Conservation (phyloP, 352 stramenopile species). For the Saprolegnia diclina region DNA sequence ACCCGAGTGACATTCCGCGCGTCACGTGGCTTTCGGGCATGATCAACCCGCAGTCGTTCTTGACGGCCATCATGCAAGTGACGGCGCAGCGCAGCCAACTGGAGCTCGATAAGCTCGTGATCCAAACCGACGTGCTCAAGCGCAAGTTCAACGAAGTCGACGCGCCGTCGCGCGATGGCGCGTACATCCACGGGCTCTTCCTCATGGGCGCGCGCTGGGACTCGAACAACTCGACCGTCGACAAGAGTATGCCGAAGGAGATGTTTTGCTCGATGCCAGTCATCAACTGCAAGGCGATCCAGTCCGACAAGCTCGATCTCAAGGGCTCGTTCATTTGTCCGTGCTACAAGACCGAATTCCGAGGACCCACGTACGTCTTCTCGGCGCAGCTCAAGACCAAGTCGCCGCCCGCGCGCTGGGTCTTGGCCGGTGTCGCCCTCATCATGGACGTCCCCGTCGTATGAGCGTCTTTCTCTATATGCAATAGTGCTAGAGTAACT, state of each 20-base stretch:
- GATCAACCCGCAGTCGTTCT: slow-evolving; percentile 95
- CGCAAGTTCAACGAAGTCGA: slow-evolving; percentile 88
- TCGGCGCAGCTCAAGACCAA: slow-evolving; percentile 97
- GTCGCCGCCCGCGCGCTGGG: slow-evolving; percentile 89
- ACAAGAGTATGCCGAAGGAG: slow-evolving; percentile 95
- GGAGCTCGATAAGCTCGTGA: slow-evolving; percentile 96
- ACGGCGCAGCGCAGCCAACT: slow-evolving; percentile 96
- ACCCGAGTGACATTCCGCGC: slow-evolving; percentile 93
- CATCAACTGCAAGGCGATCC: slow-evolving; percentile 96
- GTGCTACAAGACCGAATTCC: slow-evolving; percentile 95
- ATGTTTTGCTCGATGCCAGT: slow-evolving; percentile 98
- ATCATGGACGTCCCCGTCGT: slow-evolving; percentile 88
- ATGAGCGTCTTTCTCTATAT: background rate
- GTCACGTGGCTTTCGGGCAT: slow-evolving; percentile 94
- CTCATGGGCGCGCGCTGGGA: slow-evolving; percentile 97
- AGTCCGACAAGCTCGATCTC: slow-evolving; percentile 91
- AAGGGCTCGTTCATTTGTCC: slow-evolving; percentile 94
- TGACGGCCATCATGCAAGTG: slow-evolving; percentile 96
- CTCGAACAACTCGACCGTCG: slow-evolving; percentile 85
- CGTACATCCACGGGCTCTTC: slow-evolving; percentile 92
- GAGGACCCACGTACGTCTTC: slow-evolving; percentile 96
- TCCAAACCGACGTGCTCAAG: slow-evolving; percentile 95
- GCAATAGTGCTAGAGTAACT: background rate
- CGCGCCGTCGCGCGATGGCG: slow-evolving; percentile 85
- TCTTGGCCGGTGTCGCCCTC: slow-evolving; percentile 92